Base-by-base conservation (phyloP, 2,329 filamentous ascomycete species). In the Lasiodiplodia citricola region DNA sequence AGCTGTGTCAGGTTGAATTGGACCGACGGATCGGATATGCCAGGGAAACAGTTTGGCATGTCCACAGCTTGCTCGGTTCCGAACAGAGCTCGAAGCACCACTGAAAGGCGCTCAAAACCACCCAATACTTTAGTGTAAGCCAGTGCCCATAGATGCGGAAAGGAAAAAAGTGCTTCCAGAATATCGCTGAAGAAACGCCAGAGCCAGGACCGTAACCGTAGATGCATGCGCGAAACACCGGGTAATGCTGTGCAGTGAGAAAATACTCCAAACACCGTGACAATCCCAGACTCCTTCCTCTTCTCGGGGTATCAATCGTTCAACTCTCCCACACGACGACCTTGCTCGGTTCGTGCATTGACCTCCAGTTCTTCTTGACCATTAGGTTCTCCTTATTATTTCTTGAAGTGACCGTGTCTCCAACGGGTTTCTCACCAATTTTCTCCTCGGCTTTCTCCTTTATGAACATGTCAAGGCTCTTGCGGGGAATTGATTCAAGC, bases 401-500 rank as follows among this genome's bases (percentile, higher is more conserved):
- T 23, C 11, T 14, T 7, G 16, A n/a, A 1, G 4, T 18, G 37
- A 3, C 14, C 11, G 35, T 57, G 31, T 38, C 55, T 11, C 37
- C 47, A 4, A 13, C 4, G 1, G 14, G 38, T n/a, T 64, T 37
- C 18, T 52, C 44, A 6, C 21, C 31, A 13, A 54, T 38, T 25
- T 28, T 52, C 10, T 54, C 60, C 28, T 16, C 31, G 13, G 38
- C 25, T 25, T 28, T 52, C 10, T 41, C 60, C 28, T 16, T 37
- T 10, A 67, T 38, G 4, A 67, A 38, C 16, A 31, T 47, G 2
- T 67, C 55, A 28, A 67, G 41, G 31, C 44, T 60, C 21, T 58
- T 57, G n/a, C 65, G 44, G 16, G 65, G 65, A 10, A 67, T 21
- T 6, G 65, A 57, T 38, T 65, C 63, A 51, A 80, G 68, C 51